Evolutionary conservation across 78 protist genomes (phyloP), one percentile per base, ranked within the genome.

Genomic region (Monosiga brevicollis): DNA sequence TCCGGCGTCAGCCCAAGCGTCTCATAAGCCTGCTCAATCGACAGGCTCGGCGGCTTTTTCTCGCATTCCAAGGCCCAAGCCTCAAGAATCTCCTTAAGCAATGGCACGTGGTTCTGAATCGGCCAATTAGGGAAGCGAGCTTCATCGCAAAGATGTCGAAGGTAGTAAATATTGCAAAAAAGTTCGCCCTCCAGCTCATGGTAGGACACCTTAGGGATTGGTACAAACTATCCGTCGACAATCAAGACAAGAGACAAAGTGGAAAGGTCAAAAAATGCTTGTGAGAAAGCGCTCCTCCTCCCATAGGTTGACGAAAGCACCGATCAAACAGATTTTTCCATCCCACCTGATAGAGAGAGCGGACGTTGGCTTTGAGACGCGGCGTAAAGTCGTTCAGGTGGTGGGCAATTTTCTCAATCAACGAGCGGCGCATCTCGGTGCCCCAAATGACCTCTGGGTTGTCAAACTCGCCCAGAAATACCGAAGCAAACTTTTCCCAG

Each of bases 381-480:
- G 88, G 92, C 38, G 95, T 75, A 83, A 93, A 88, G 11, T 90
- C 87, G 6, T 85, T 78, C 36, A 93, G n/a, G 81, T 93, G 96
- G 35, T 84, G 71, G 41, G 94, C 91, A 1, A 93, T 93, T 89
- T 94, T 87, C 34, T 92, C 90, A 42, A 92, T 80, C 89, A 93
- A 78, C 24, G 49, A 22, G 70, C 84, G 86, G 76, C 96, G 88
- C 96, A 93, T 93, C 37, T 83, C 81, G 10, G 62, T 42, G 42
- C 79, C 83, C 95, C 95, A 93, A 35, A 93, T 92, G 74, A 90
- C 84, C 43, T 89, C 96, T 23, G 96, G 96, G 37, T 86, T 92
- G 62, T 94, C 96, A 39, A 84, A 91, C 26, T 94, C 92, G 2
- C 93, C 91, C 9, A 94, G 83, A 85, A 92, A 90, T 38, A 85